Evolutionary conservation across 192 early-diverging fungal genomes (phyloP).

Genomic region (Linnemannia elongata): DNA sequence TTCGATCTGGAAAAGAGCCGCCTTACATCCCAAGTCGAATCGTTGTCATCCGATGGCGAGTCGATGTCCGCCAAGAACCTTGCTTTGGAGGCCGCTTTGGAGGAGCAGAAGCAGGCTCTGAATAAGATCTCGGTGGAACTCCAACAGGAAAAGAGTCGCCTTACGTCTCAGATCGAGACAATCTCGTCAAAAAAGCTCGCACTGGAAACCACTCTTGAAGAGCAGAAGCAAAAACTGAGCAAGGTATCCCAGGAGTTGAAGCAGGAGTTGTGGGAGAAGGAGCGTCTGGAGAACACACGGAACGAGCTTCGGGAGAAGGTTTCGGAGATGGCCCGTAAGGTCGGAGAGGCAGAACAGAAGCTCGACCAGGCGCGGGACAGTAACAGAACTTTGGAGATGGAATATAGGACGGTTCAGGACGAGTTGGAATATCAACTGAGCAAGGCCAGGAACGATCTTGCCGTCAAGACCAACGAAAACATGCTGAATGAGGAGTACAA

Average conservation of each 20-base stretch:
- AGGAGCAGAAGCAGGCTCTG: slow-evolving; percentile 15
- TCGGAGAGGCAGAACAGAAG: slow-evolving; percentile 47
- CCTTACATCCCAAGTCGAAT: background rate
- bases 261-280: slow-evolving; percentile 44
- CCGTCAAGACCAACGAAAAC: slow-evolving; percentile 39
- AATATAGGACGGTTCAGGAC: slow-evolving; percentile 45
- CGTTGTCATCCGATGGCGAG: background rate
- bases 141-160: slow-evolving; percentile 17
- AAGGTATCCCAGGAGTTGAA: slow-evolving; percentile 19
- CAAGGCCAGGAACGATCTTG: slow-evolving; percentile 35
- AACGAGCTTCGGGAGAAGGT: slow-evolving; percentile 37
- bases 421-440: slow-evolving; percentile 40
- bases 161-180: slow-evolving; percentile 13
- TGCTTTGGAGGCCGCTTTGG: background rate
- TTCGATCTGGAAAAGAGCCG: background rate
- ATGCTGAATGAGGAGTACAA: slow-evolving; percentile 43
- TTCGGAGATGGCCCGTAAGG: slow-evolving; percentile 36
- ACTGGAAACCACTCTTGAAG: slow-evolving; percentile 16
- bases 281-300: slow-evolving; percentile 17
- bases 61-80: background rate
- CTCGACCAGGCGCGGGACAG: slow-evolving; percentile 34
- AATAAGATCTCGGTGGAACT: background rate
- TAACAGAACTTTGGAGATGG: slow-evolving; percentile 22
- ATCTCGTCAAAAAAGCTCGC: background rate
- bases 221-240: slow-evolving; percentile 22